Evolutionary conservation across 768 basidiomycete species (phyloP).

Genomic region (Leccinum boreale): DNA sequence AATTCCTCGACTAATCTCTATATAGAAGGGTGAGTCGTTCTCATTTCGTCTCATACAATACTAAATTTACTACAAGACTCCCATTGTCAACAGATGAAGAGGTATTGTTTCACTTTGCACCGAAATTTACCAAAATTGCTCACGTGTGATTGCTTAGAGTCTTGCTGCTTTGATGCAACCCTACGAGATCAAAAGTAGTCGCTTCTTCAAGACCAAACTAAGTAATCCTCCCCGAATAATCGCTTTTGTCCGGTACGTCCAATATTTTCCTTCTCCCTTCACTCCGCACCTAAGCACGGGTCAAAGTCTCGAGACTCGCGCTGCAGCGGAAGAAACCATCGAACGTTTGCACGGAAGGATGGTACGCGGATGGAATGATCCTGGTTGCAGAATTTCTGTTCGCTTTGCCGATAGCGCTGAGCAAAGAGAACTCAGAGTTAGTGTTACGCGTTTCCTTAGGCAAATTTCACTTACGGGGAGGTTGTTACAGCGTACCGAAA

Average conservation of each 20-base stretch:
- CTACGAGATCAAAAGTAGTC: conserved; percentile 67
- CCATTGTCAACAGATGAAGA: conserved; percentile 68
- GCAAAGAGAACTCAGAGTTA: conserved; percentile 70
- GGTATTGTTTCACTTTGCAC: conserved; percentile 29
- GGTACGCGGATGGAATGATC: conserved; percentile 76
- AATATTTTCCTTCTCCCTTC: not conserved
- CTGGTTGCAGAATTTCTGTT: conserved; percentile 74
- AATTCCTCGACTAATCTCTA: conserved; percentile 71
- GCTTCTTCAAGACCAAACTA: conserved; percentile 77
- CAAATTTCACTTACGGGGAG: conserved; percentile 2
- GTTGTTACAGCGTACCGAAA: conserved; percentile 53
- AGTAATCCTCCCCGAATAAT: conserved; percentile 77
- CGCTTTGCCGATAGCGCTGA: conserved; percentile 77
- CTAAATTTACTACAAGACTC: conserved; percentile 38
- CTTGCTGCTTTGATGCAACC: conserved; percentile 66
- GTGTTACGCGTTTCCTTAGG: conserved; percentile 22
- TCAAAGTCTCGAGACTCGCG: conserved; percentile 63
- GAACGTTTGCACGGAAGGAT: conserved; percentile 76
- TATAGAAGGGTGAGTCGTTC: conserved; percentile 59
- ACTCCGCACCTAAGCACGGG: not conserved
- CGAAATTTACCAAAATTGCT: not conserved
- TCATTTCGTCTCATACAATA: not conserved
- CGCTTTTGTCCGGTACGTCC: conserved; percentile 70
- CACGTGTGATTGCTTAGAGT: conserved; percentile 37
- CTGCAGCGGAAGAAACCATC: conserved; percentile 72